Percentiles rank a stretch among this genome's conserved stretches.
Evolutionary conservation across 2,329 filamentous ascomycete genomes (phyloP).

Genomic region (Scedosporium boydii): DNA sequence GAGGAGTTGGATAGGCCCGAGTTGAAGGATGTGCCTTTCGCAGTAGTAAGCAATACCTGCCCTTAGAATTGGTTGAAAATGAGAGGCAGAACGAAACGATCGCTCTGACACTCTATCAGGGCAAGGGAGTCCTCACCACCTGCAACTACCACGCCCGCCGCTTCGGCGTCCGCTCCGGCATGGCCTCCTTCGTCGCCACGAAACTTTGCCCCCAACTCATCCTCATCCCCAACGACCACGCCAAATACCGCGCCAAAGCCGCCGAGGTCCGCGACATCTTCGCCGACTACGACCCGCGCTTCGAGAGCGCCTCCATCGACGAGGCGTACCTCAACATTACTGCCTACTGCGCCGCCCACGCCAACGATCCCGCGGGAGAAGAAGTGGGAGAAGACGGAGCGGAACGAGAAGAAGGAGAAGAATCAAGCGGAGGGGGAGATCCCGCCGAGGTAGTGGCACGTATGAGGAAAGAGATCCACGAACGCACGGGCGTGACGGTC

Average conservation of each 20-base stretch:
- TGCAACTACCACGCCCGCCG: constrained; percentile 85
- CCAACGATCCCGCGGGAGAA: constrained; percentile 13
- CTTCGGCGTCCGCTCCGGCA: constrained; percentile 85
- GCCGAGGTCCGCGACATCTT: constrained; percentile 76
- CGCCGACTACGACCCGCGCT: constrained; percentile 78
- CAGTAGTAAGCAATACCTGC: constrained; percentile 51
- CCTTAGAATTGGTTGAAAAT: background rate
- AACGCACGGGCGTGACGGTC: constrained; percentile 73
- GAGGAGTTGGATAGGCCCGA: constrained; percentile 79
- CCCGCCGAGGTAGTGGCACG: constrained; percentile 68
- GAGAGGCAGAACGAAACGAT: background rate
- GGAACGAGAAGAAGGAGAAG: no score
- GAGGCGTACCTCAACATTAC: constrained; percentile 97
- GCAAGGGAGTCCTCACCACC: constrained; percentile 48
- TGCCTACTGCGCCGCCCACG: constrained; percentile 63
- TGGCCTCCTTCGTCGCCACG: constrained; percentile 92
- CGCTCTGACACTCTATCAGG: background rate
- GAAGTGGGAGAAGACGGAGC: no score
- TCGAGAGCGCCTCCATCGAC: constrained; percentile 90
- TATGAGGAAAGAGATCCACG: constrained; percentile 66
- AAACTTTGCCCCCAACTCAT: constrained; percentile 85
- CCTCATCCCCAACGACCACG: constrained; percentile 74
- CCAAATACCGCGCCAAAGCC: constrained; percentile 86
- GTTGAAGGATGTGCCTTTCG: constrained; percentile 78
- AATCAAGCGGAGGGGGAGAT: constrained; percentile 30